Evolutionary conservation across 345 rosid species (phyloP).

Genomic region (Bruguiera parviflora): DNA sequence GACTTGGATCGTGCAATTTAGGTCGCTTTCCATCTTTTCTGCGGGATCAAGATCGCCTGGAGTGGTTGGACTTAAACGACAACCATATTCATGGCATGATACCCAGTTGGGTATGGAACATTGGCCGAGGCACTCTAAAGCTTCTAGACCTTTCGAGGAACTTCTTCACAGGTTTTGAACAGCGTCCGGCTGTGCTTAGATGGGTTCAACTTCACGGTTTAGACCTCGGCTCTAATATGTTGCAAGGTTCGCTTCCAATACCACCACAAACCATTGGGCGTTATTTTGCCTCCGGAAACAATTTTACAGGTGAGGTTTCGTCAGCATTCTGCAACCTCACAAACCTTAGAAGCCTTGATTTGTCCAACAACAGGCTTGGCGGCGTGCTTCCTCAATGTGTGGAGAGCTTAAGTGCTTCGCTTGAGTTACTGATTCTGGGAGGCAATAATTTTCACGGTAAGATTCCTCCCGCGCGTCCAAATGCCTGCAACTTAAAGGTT

Average conservation of each 20-base stretch:
- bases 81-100: slow-evolving; percentile 22
- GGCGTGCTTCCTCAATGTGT: slow-evolving; percentile 11
- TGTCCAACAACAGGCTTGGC: slow-evolving; percentile 6
- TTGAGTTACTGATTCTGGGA: not conserved
- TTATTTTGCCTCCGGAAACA: too few species aligned
- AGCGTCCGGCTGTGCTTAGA: too few species aligned
- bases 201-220: too few species aligned
- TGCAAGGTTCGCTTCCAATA: too few species aligned
- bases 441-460: slow-evolving; percentile 4
- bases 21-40: slow-evolving; percentile 24
- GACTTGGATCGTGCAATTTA: slow-evolving; percentile 20
- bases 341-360: not conserved
- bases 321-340: not conserved
- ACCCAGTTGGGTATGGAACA: slow-evolving; percentile 21
- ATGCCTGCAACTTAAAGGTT: not conserved
- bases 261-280: too few species aligned
- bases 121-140: slow-evolving; percentile 2
- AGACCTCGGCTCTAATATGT: too few species aligned
- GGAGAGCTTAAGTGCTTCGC: not conserved
- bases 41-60: slow-evolving; percentile 3
- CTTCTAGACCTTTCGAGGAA: slow-evolving; percentile 9
- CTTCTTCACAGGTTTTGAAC: slow-evolving; percentile 6
- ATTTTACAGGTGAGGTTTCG: too few species aligned
- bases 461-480: not conserved
- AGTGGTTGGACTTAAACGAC: slow-evolving; percentile 7